Conservation (phyloP, 208 protist genomes). For the Angomonas ambiguus region DNA sequence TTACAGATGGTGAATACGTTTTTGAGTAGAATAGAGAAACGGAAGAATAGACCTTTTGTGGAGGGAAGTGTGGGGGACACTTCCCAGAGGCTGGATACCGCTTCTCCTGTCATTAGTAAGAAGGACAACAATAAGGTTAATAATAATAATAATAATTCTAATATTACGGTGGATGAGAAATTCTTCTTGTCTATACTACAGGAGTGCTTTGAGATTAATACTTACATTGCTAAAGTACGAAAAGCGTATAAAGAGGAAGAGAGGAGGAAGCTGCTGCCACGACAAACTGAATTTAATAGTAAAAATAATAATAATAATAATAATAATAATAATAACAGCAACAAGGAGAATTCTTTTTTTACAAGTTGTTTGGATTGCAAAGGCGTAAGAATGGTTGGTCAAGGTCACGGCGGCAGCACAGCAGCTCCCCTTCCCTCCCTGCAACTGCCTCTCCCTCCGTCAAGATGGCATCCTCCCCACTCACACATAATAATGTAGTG, state of each 20-base stretch:
- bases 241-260: neutral
- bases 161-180: neutral
- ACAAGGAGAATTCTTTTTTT: neutral
- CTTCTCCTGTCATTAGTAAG: no score
- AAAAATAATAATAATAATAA: conserved; percentile 4
- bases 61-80: no score
- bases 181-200: neutral
- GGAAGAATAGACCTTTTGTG: neutral
- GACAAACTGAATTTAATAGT: conserved; percentile 6
- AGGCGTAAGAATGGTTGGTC: no score
- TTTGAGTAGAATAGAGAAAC: neutral
- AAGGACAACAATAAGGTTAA: conserved; percentile 2
- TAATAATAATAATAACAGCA: neutral
- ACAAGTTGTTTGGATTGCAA: neutral
- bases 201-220: no score
- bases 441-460: no score
- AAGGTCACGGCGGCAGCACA: no score
- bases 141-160: conserved; percentile 9
- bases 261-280: neutral
- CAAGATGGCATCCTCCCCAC: no score
- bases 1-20: neutral
- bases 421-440: no score
- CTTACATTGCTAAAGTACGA: no score
- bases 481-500: no score
- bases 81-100: no score